phyloP scores from a whole-genome alignment of 768 basidiomycete species.

The Suillus decipiens region DNA sequence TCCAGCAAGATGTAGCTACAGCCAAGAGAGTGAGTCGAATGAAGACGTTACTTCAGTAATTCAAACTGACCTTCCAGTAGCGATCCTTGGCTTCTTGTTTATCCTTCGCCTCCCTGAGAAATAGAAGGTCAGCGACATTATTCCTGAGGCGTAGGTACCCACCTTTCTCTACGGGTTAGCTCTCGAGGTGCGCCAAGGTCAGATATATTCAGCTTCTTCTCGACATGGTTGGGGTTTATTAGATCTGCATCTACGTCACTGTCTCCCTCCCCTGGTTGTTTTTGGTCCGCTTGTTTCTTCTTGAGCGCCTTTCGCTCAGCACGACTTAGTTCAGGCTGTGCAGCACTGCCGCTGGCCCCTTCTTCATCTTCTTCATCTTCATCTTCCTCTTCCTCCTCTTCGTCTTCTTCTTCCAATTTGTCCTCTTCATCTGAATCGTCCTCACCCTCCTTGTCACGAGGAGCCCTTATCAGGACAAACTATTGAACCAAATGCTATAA shows the following conservation, averaged over 20 bases:
- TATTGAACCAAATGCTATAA: neutral
- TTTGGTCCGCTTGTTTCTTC: constrained; percentile 67
- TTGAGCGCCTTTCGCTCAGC: constrained; percentile 77
- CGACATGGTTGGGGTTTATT: constrained; percentile 77
- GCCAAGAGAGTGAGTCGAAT: neutral
- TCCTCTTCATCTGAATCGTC: constrained; percentile 43
- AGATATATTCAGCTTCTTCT: constrained; percentile 74
- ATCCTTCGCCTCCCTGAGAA: constrained; percentile 81
- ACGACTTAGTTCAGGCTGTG: constrained; percentile 63
- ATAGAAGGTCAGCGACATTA: neutral
- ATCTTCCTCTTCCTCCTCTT: constrained; percentile 46
- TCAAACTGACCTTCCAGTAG: constrained; percentile 74
- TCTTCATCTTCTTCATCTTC: constrained; percentile 41
- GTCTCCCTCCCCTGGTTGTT: constrained; percentile 43
- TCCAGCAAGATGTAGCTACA: constrained; percentile 70
- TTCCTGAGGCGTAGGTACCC: constrained; percentile 14
- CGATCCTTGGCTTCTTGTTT: constrained; percentile 86
- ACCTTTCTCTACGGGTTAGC: constrained; percentile 69
- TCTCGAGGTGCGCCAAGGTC: constrained; percentile 69
- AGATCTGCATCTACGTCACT: constrained; percentile 68
- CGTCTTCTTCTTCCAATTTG: constrained; percentile 40
- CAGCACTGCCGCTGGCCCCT: constrained; percentile 26
- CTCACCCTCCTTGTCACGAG: constrained; percentile 41
- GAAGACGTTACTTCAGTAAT: neutral
- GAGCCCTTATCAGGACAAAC: constrained; percentile 28